Conservation (phyloP, 1,284 basidiomycete genomes). For the Rhodotorula sp. region DNA sequence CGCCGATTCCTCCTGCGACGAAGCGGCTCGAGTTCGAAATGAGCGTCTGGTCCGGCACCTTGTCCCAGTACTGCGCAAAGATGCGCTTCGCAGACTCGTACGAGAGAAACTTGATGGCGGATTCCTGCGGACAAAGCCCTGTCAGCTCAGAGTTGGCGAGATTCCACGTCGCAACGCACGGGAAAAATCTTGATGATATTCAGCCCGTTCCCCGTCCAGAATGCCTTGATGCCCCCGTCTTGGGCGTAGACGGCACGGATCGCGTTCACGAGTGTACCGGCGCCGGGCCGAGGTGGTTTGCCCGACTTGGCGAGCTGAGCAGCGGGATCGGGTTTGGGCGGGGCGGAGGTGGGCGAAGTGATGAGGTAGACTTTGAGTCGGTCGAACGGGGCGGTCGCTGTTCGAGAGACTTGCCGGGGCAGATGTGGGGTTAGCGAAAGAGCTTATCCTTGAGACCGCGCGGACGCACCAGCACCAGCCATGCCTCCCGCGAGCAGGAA, state of each 20-base stretch:
- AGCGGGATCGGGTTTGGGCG: background rate
- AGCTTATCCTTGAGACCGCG: conserved; percentile 49
- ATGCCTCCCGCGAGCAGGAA: conserved; percentile 92
- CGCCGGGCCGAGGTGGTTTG: conserved; percentile 31
- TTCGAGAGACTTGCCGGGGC: conserved; percentile 74
- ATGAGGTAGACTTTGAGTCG: conserved; percentile 96
- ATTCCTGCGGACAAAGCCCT: conserved; percentile 59
- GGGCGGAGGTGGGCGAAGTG: conserved; percentile 58
- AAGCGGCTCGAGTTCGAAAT: conserved; percentile 91
- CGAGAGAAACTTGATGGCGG: conserved; percentile 95
- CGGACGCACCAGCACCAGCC: conserved; percentile 76
- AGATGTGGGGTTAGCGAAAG: conserved; percentile 21
- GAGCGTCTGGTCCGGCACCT: conserved; percentile 81
- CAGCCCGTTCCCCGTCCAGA: conserved; percentile 75
- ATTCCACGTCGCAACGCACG: conserved; percentile 44
- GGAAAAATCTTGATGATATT: conserved; percentile 89
- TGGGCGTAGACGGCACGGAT: conserved; percentile 75
- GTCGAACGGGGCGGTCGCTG: conserved; percentile 97
- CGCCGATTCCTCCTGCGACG: conserved; percentile 91
- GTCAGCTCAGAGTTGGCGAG: too few relatives aligned
- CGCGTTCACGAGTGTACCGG: conserved; percentile 65
- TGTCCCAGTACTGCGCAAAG: conserved; percentile 88
- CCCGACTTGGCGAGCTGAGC: background rate
- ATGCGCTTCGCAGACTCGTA: conserved; percentile 95
- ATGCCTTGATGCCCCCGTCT: conserved; percentile 83